Conservation (phyloP, 768 basidiomycete species). For the Psilocybe subaeruginosa region DNA sequence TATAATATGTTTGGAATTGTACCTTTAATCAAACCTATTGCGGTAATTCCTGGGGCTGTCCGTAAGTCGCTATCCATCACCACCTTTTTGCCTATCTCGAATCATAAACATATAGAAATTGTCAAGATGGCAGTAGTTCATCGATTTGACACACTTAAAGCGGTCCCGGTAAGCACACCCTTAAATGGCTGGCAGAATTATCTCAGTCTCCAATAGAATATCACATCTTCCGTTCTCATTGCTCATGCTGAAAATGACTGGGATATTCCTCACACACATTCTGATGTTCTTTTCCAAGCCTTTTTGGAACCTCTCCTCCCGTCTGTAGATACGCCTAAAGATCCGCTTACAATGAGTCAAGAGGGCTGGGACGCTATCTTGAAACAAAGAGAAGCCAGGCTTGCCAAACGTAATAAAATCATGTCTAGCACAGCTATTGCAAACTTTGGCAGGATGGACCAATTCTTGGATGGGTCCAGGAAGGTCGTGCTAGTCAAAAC, state of each 20-base stretch:
- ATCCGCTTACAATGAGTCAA: constrained; percentile 23
- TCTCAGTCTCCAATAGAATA: constrained; percentile 45
- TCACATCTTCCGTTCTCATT: constrained; percentile 72
- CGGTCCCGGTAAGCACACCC: constrained; percentile 54
- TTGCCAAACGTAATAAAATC: constrained; percentile 41
- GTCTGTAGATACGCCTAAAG: constrained; percentile 31
- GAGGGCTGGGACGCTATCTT: constrained; percentile 50
- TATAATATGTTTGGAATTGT: constrained; percentile 68
- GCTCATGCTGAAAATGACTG: constrained; percentile 80
- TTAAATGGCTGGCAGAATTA: constrained; percentile 9
- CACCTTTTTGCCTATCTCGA: background rate
- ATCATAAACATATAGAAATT: constrained; percentile 37
- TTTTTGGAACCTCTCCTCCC: constrained; percentile 72
- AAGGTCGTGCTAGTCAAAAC: constrained; percentile 65
- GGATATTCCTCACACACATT: constrained; percentile 79
- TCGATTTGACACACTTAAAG: constrained; percentile 63
- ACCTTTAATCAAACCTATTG: constrained; percentile 75
- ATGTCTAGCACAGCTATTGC: constrained; percentile 49
- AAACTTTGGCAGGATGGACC: constrained; percentile 61
- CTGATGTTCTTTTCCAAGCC: constrained; percentile 69
- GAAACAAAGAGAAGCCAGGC: constrained; percentile 42
- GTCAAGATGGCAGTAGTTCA: constrained; percentile 51
- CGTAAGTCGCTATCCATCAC: constrained; percentile 39
- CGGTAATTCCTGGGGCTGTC: constrained; percentile 61
- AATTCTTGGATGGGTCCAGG: constrained; percentile 47